Evolutionary conservation across 169 alveolate genomes (phyloP).

Genomic region (Eimeria maxima): DNA sequence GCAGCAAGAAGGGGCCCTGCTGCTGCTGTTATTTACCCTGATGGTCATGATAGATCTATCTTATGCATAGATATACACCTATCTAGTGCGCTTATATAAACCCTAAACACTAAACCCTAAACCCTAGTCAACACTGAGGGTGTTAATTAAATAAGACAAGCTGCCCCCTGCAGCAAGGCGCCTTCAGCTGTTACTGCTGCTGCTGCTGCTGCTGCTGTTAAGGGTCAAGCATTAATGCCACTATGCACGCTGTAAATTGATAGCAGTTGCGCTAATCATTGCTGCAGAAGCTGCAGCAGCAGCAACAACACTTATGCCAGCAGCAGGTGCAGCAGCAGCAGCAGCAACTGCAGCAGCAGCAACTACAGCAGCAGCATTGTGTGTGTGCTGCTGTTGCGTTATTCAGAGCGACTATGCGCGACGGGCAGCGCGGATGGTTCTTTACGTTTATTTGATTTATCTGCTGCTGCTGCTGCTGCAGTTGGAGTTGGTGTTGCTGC

Average conservation of each 20-base stretch:
- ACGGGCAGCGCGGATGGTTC: slow-evolving; percentile 83
- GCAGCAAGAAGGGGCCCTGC: slow-evolving; percentile 52
- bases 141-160: too few species aligned
- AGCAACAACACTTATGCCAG: background rate
- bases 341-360: background rate
- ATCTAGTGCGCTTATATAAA: slow-evolving; percentile 61
- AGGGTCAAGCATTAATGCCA: background rate
- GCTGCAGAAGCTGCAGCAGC: background rate
- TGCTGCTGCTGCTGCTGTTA: slow-evolving; percentile 29
- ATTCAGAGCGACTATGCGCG: slow-evolving; percentile 40
- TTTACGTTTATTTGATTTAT: slow-evolving; percentile 47
- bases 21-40: slow-evolving; percentile 42
- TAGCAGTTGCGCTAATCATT: background rate
- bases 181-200: slow-evolving; percentile 11
- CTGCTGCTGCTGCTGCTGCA: background rate
- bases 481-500: too few species aligned
- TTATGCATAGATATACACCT: slow-evolving; percentile 78
- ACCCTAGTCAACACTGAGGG: background rate
- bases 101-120: slow-evolving; percentile 22
- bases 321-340: background rate
- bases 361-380: background rate
- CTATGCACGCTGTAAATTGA: background rate
- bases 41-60: slow-evolving; percentile 78
- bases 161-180: background rate
- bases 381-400: background rate